These are phyloP conservation scores for Huntiella decipiens DNA, from an alignment of 2,329 filamentous ascomycete genomes.

Conservation along the genomic window DNA sequence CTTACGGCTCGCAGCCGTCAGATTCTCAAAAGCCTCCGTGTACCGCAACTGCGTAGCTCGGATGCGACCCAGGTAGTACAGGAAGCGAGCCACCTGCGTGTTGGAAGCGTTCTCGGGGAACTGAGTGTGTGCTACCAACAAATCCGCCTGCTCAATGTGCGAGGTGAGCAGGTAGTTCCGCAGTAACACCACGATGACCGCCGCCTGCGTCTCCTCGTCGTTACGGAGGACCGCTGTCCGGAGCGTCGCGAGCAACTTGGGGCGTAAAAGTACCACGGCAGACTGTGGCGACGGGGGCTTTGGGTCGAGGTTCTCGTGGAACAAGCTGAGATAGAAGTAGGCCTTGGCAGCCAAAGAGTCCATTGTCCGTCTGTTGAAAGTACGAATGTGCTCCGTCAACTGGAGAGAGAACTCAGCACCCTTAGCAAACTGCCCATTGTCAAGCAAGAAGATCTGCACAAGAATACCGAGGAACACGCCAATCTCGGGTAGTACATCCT, in stretches of 20 bases:
- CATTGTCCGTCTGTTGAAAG: constrained; percentile 79
- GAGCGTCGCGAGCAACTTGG: constrained; percentile 69
- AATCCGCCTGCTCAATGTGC: constrained; percentile 89
- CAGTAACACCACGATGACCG: constrained; percentile 83
- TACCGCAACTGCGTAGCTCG: constrained; percentile 91
- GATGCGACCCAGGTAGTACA: constrained; percentile 94
- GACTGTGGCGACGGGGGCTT: constrained; percentile 78
- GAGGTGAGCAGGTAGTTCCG: constrained; percentile 93
- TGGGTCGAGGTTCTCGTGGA: constrained; percentile 78
- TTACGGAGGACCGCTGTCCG: constrained; percentile 92
- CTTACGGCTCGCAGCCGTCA: constrained; percentile 86
- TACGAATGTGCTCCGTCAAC: constrained; percentile 68
- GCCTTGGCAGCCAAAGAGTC: constrained; percentile 88
- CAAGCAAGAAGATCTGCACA: constrained; percentile 71
- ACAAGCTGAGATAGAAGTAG: constrained; percentile 95
- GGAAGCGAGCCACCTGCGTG: constrained; percentile 92
- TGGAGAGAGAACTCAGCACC: constrained; percentile 71
- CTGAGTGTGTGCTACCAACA: constrained; percentile 85
- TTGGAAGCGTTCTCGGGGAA: constrained; percentile 90
- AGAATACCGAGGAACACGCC: constrained; percentile 79
- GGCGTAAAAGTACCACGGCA: constrained; percentile 69
- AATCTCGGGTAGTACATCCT: constrained; percentile 64
- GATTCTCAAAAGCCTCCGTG: constrained; percentile 87
- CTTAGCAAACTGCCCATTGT: constrained; percentile 60
- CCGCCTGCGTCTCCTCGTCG: constrained; percentile 91